Evolutionary conservation across 1,284 basidiomycete species (phyloP).

Genomic region (Albatrellus sp.): DNA sequence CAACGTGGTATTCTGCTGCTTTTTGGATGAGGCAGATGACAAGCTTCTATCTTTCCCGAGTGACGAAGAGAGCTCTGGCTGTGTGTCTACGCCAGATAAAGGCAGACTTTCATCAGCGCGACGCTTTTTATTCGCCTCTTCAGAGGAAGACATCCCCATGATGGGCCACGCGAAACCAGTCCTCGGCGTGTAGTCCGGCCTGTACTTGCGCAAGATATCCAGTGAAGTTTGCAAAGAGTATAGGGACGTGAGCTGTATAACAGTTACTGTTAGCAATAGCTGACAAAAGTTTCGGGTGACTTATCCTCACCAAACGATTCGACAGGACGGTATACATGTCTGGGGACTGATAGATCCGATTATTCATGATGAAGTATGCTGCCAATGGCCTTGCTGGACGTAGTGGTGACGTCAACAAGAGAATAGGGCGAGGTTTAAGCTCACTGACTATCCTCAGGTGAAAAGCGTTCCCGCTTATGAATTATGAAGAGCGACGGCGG

Average conservation of each 20-base stretch:
- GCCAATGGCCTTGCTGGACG: slow-evolving; percentile 54
- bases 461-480: slow-evolving; percentile 72
- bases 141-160: slow-evolving; percentile 33
- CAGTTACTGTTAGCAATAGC: slow-evolving; percentile 3
- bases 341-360: slow-evolving; percentile 77
- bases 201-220: slow-evolving; percentile 52
- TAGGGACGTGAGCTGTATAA: slow-evolving; percentile 51
- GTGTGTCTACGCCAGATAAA: slow-evolving; percentile 16
- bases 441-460: slow-evolving; percentile 62
- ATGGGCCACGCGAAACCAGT: slow-evolving; percentile 76
- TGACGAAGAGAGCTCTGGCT: slow-evolving; percentile 3
- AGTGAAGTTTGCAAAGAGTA: slow-evolving; percentile 63
- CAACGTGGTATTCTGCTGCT: slow-evolving; percentile 53
- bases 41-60: slow-evolving; percentile 9
- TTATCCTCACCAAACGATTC: slow-evolving; percentile 55
- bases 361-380: slow-evolving; percentile 77
- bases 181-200: slow-evolving; percentile 67
- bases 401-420: background rate
- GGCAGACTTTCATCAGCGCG: slow-evolving; percentile 14
- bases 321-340: slow-evolving; percentile 73
- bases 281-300: background rate
- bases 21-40: slow-evolving; percentile 23
- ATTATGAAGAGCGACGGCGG: slow-evolving; percentile 76
- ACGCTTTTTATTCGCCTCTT: slow-evolving; percentile 35
- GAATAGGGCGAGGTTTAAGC: background rate